Base-by-base conservation (phyloP, 208 protist species). In the Trypanosoma conorhini region DNA sequence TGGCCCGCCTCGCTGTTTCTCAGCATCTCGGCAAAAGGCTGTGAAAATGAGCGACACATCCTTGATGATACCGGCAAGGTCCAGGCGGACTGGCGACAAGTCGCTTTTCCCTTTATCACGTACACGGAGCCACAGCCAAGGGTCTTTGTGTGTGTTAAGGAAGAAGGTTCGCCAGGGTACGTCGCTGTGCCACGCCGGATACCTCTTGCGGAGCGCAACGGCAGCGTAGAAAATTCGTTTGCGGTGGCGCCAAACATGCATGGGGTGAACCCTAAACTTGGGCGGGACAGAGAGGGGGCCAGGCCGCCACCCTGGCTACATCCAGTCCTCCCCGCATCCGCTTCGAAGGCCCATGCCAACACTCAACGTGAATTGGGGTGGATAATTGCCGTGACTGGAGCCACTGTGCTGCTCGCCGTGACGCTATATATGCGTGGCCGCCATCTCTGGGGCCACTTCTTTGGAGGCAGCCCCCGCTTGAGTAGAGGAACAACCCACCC, bases 91-190 rank as follows among this genome's bases (percentile, higher is more conserved):
- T 44, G 12, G 52, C 10, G 61, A 50, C 46, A 76, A 42, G 19
- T 42, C 7, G 50, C 60, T 7, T 69, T 70, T 42, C 26, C 31
- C 15, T 76, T 76, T 67, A 21, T 56, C 12, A 76, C 70, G 30
- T 76, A 57, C 62, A 67, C 35, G 3, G 62, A 69, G n/a, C 15
- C 21, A 12, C 51, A 67, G 15, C 15, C 5, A 19, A 59, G n/a
- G 22, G 70, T 76, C 21, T 76, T 64, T 59, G 62, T 76, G 17
- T 76, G 70, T 62, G 13, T 76, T 5, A 59, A 70, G 46, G 70
- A 76, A 28, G 4, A 52, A 0, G 40, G 40, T 22, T 13, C 19
- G 4, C 17, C 17, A 15, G 42, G 24, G 7, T 62, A 62, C 31
- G 19, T 38, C 7, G 4, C 7, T 38, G 33, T 38, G 33, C 33